These are phyloP conservation scores for Penicillium decumbens DNA, from an alignment of 2,329 filamentous ascomycete species.

Conservation along the genomic window DNA sequence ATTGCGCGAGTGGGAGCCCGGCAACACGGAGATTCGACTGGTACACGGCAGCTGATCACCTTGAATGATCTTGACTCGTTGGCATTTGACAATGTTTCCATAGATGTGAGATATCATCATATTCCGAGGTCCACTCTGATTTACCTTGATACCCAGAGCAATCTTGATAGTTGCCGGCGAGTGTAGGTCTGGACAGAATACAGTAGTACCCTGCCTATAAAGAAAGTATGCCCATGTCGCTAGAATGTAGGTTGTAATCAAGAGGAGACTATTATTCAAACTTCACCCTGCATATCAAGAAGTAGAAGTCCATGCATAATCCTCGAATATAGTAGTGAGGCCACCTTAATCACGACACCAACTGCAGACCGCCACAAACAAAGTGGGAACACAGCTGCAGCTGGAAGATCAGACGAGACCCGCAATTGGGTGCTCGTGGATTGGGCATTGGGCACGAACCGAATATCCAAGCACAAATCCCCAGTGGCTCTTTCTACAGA, in stretches of 20 bases:
- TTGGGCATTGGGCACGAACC: conserved; percentile 23
- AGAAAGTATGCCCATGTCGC: too few species aligned
- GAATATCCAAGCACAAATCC: conserved; percentile 10
- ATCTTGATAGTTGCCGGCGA: too few species aligned
- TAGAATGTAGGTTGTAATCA: too few species aligned
- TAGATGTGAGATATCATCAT: background rate
- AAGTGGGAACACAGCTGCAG: background rate
- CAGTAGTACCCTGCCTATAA: too few species aligned
- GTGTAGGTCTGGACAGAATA: too few species aligned
- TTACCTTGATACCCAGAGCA: background rate
- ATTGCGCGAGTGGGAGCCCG: conserved; percentile 77
- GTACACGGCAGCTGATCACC: conserved; percentile 46
- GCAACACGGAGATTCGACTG: conserved; percentile 55
- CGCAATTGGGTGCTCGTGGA: conserved; percentile 21
- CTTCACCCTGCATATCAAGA: too few species aligned
- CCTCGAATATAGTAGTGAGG: too few species aligned
- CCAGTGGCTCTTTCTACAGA: background rate
- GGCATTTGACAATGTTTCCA: background rate
- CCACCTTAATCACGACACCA: background rate
- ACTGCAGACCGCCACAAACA: background rate
- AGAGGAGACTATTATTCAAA: too few species aligned
- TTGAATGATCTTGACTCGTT: background rate
- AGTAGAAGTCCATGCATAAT: too few species aligned
- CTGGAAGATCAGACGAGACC: conserved; percentile 6
- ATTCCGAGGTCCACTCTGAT: background rate